Conservation (phyloP, 2,329 filamentous ascomycete genomes). For the Pseudogymnoascus sp. region DNA sequence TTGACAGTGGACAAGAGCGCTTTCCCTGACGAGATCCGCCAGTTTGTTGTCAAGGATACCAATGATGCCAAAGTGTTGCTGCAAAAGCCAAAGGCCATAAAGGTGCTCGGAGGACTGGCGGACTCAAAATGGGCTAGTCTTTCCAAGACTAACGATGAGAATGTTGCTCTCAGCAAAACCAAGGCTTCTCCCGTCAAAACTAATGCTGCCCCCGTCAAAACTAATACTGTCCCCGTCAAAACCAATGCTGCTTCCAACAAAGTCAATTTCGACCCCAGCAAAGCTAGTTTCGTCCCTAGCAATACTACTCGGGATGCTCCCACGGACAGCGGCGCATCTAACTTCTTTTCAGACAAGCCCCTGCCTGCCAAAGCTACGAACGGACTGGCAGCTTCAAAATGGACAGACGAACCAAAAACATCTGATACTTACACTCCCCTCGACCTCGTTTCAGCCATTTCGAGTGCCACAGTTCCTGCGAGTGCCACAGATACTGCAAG, state of each 20-base stretch:
- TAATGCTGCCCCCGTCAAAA: background rate
- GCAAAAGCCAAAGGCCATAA: background rate
- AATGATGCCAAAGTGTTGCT: background rate
- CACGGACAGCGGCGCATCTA: background rate
- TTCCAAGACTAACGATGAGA: background rate
- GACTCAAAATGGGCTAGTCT: background rate
- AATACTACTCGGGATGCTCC: background rate
- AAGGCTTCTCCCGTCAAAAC: background rate
- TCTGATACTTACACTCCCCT: background rate
- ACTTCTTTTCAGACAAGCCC: background rate
- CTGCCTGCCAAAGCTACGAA: background rate
- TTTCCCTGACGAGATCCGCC: background rate
- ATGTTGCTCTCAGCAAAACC: background rate
- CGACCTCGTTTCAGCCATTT: background rate
- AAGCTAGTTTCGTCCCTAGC: background rate
- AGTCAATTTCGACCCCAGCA: background rate
- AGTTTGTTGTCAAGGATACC: background rate
- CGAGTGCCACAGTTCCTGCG: background rate
- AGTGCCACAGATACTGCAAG: too few relatives aligned
- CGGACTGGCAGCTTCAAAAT: background rate
- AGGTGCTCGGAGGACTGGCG: background rate
- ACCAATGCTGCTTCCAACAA: background rate
- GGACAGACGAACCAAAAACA: background rate
- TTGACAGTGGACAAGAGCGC: background rate
- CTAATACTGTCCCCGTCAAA: background rate